phyloP scores from a whole-genome alignment of 306 rosid species.

The Rubus parviflorus region DNA sequence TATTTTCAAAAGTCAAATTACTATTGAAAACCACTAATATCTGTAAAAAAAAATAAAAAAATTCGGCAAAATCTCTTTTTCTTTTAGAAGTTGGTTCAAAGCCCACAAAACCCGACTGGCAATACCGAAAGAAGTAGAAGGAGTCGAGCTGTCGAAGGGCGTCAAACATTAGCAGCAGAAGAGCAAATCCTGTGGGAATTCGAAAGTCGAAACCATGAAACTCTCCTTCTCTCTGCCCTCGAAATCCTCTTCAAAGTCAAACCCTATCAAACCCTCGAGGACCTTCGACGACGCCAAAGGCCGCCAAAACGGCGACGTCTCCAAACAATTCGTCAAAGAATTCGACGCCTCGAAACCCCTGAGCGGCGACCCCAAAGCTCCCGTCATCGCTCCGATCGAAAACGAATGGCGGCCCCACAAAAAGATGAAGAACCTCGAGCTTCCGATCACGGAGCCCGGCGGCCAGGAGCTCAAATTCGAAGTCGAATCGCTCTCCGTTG shows the following conservation, averaged over 20 bases:
- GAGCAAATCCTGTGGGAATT: neutral
- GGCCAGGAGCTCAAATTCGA: constrained; percentile 40
- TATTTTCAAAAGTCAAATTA: too few relatives aligned
- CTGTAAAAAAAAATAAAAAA: too few relatives aligned
- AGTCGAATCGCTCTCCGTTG: constrained; percentile 30
- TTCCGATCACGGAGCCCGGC: constrained; percentile 34
- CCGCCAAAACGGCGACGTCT: neutral
- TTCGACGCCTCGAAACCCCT: constrained; percentile 36
- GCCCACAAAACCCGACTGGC: too few relatives aligned
- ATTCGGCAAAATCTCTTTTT: too few relatives aligned
- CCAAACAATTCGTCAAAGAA: constrained; percentile 34
- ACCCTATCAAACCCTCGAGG: constrained; percentile 15
- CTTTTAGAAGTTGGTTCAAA: too few relatives aligned
- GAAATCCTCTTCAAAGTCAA: constrained; percentile 31
- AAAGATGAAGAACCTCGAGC: constrained; percentile 51
- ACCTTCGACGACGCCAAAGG: constrained; percentile 4
- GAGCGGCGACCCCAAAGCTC: neutral
- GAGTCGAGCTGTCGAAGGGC: neutral
- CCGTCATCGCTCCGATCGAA: constrained; percentile 31
- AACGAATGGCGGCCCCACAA: constrained; percentile 40
- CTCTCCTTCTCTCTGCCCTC: constrained; percentile 40
- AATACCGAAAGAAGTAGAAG: neutral
- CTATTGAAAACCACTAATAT: too few relatives aligned
- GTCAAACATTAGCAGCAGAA: too few relatives aligned
- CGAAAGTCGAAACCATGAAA: constrained; percentile 28